A percentile compares a stretch with the other conserved stretches of the same genome.
phyloP scores from a whole-genome alignment of 2,329 filamentous ascomycete species.

The Amesomyces nigricolor region DNA sequence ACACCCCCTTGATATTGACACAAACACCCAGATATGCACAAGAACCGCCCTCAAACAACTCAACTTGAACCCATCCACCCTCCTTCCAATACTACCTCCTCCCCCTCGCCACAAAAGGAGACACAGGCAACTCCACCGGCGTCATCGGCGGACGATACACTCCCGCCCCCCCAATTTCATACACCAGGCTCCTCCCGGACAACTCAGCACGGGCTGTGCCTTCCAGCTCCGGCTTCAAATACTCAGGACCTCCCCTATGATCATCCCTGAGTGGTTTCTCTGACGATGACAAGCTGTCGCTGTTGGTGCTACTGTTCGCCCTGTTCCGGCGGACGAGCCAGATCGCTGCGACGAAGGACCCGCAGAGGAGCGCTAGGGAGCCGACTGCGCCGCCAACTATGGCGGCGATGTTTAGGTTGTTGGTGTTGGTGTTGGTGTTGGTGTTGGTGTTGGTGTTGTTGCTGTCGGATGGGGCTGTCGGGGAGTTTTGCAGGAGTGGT shows the following conservation, averaged over 20 bases:
- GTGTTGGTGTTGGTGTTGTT: too few relatives aligned
- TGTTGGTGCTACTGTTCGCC: neutral
- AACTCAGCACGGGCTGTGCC: neutral
- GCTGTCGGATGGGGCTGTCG: neutral
- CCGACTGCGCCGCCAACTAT: slow-evolving; percentile 35
- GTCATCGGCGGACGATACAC: neutral
- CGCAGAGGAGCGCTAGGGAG: slow-evolving; percentile 32
- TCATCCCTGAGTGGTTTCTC: neutral
- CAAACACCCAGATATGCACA: neutral
- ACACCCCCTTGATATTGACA: neutral
- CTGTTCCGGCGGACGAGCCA: slow-evolving; percentile 6
- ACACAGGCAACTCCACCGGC: slow-evolving; percentile 5
- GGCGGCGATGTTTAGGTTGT: slow-evolving; percentile 23
- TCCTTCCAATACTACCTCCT: neutral
- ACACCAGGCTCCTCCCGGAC: neutral
- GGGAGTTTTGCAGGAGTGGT: neutral
- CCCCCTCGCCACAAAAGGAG: neutral
- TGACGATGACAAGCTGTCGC: neutral
- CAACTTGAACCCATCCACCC: neutral
- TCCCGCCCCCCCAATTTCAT: neutral
- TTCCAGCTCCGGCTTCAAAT: slow-evolving; percentile 2
- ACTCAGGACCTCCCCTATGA: neutral
- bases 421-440: slow-evolving; percentile 18
- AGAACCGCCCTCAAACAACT: neutral
- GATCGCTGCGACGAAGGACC: slow-evolving; percentile 14